A percentile compares a stretch with the other conserved stretches of the same genome.
These are phyloP conservation scores for Mercurialis annua DNA, from an alignment of 345 rosid genomes.

Conservation along the genomic window DNA sequence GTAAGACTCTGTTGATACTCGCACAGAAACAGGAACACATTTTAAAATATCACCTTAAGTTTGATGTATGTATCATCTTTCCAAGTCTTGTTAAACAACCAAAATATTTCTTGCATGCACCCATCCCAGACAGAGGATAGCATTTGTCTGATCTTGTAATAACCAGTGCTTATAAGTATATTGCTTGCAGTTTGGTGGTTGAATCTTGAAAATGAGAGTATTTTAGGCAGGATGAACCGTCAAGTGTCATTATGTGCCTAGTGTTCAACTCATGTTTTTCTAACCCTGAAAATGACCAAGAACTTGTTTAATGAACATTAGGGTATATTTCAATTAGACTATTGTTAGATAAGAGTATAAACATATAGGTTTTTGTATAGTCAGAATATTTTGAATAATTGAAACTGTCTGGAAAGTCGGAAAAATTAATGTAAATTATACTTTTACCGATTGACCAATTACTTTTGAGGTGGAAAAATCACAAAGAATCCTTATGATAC, in stretches of 20 bases:
- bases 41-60: neutral
- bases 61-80: neutral
- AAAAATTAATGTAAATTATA: too few relatives aligned
- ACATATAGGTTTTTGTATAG: neutral
- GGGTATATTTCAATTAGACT: neutral
- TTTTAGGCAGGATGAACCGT: neutral
- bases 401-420: neutral
- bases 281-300: neutral
- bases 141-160: too few relatives aligned
- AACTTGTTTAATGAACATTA: neutral
- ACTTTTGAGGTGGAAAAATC: too few relatives aligned
- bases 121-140: too few relatives aligned
- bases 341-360: neutral
- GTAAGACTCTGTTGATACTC: neutral
- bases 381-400: neutral
- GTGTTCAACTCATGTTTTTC: neutral
- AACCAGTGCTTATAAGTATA: neutral
- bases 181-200: neutral
- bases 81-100: neutral
- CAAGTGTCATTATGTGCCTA: neutral
- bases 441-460: too few relatives aligned
- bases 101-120: neutral
- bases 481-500: too few relatives aligned
- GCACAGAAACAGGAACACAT: too few relatives aligned
- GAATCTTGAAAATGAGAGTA: neutral